A percentile compares a stretch with the other conserved stretches of the same genome.
Evolutionary conservation across 768 basidiomycete genomes (phyloP).

Genomic region (Amanita inopinata): DNA sequence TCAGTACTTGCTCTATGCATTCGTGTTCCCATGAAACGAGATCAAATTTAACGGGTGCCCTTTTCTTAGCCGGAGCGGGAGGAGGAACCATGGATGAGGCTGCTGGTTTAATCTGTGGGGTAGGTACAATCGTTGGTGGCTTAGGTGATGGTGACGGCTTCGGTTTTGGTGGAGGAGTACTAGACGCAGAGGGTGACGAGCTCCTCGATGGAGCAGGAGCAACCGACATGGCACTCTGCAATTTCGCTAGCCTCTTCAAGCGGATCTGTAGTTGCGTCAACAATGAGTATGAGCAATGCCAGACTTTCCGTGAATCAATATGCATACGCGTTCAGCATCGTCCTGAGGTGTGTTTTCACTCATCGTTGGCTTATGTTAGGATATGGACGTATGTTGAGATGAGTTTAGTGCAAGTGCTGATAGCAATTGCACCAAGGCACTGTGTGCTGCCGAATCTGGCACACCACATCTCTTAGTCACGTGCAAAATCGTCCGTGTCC

Average conservation of each 20-base stretch:
- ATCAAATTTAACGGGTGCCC: conserved; percentile 38
- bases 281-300: neutral
- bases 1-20: conserved; percentile 56
- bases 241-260: conserved; percentile 81
- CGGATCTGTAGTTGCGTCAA: conserved; percentile 53
- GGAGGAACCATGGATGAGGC: conserved; percentile 22
- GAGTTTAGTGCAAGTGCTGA: no score
- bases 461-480: no score
- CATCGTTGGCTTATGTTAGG: conserved; percentile 19
- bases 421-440: no score
- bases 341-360: conserved; percentile 47
- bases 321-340: conserved; percentile 71
- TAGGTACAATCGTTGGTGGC: conserved; percentile 15
- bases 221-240: conserved; percentile 34
- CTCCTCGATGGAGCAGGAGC: conserved; percentile 20
- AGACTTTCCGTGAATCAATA: neutral
- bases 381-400: no score
- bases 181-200: conserved; percentile 28
- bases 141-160: conserved; percentile 27
- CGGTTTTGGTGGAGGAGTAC: conserved; percentile 27
- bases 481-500: neutral
- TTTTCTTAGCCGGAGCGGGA: conserved; percentile 40
- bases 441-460: no score
- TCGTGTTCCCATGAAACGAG: conserved; percentile 65
- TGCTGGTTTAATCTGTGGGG: conserved; percentile 19